Evolutionary conservation across 352 stramenopile species (phyloP).

Genomic region (Globisporangium spinosum): DNA sequence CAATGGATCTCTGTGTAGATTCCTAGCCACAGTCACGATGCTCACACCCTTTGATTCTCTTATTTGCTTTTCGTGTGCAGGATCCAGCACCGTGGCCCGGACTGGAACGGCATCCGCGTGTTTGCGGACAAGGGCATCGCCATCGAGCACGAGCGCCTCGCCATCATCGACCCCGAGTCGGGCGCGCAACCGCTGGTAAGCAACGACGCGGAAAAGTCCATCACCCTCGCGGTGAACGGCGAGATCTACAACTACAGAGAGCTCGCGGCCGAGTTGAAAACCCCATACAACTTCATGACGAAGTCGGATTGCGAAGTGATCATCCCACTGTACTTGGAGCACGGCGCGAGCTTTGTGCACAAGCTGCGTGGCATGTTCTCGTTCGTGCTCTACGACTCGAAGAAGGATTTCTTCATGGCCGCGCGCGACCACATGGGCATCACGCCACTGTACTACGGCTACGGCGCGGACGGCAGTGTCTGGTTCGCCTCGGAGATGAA

Average conservation of each 20-base stretch:
- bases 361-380: conserved; percentile 98
- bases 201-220: conserved; percentile 71
- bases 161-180: conserved; percentile 98
- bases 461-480: conserved; percentile 94
- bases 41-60: not conserved
- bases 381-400: conserved; percentile 96
- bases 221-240: conserved; percentile 97
- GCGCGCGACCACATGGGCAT: conserved; percentile 98
- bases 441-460: conserved; percentile 98
- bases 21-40: not conserved
- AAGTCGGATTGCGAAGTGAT: conserved; percentile 98
- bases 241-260: conserved; percentile 99
- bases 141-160: conserved; percentile 96
- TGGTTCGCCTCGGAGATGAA: conserved; percentile 99
- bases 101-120: conserved; percentile 93
- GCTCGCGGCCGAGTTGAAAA: conserved; percentile 81
- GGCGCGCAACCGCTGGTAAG: conserved; percentile 89
- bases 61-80: conserved; percentile 17
- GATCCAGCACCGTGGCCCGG: conserved; percentile 95
- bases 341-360: conserved; percentile 88
- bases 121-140: conserved; percentile 73
- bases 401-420: conserved; percentile 92
- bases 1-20: not conserved
- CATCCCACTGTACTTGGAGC: conserved; percentile 93
- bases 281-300: conserved; percentile 92